These are phyloP conservation scores for Pleurotus tuoliensis DNA, from an alignment of 768 basidiomycete species.

Conservation along the genomic window DNA sequence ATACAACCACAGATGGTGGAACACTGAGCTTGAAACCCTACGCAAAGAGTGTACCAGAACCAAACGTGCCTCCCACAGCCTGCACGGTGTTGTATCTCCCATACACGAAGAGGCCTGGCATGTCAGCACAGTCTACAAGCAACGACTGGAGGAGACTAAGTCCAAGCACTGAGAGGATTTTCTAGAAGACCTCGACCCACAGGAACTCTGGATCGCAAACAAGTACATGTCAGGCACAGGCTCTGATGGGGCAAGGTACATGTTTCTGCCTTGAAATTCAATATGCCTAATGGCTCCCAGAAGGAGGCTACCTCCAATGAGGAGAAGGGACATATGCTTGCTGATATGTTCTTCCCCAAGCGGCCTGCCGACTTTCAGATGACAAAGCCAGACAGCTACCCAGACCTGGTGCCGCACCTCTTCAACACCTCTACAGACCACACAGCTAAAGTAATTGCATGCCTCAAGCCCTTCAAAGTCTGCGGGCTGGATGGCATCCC, in stretches of 20 bases:
- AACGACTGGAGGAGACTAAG: slow-evolving; percentile 10
- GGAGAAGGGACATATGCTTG: slow-evolving; percentile 6
- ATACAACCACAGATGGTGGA: slow-evolving; percentile 30
- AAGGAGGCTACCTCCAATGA: slow-evolving; percentile 7
- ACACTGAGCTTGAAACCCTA: slow-evolving; percentile 17
- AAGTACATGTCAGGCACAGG: slow-evolving; percentile 2
- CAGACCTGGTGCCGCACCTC: slow-evolving; percentile 10
- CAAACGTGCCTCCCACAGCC: slow-evolving; percentile 7
- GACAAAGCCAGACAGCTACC: slow-evolving; percentile 8
- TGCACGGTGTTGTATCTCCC: slow-evolving; percentile 10
- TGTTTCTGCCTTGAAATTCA: slow-evolving; percentile 12
- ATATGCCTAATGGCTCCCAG: background rate
- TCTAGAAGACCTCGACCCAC: slow-evolving; percentile 9
- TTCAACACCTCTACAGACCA: slow-evolving; percentile 1
- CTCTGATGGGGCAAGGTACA: slow-evolving; percentile 6
- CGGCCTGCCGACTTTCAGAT: slow-evolving; percentile 5
- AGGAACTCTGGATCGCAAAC: slow-evolving; percentile 15
- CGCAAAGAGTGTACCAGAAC: background rate
- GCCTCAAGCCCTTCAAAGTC: slow-evolving; percentile 17
- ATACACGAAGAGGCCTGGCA: slow-evolving; percentile 13
- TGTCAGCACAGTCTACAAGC: slow-evolving; percentile 8
- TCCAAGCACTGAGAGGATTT: slow-evolving; percentile 14
- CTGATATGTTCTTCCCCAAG: slow-evolving; percentile 18
- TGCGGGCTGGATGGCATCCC: slow-evolving; percentile 23
- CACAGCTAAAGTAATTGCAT: slow-evolving; percentile 8